Base-by-base conservation (phyloP, 345 rosid genomes). In the Erucastrum elatum region DNA sequence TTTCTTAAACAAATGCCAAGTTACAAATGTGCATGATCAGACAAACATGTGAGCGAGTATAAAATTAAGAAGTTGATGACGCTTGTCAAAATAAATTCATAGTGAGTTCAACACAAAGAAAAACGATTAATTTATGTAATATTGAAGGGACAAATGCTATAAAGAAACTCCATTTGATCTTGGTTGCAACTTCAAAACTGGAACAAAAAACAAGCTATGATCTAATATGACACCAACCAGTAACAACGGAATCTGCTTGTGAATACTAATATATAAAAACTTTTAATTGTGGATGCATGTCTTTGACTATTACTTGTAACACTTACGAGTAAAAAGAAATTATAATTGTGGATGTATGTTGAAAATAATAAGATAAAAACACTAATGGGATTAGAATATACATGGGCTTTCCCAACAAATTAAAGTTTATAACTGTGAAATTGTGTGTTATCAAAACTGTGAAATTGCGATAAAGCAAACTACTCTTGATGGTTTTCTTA, bases 391-490 rank as follows among this genome's bases (percentile, higher is more conserved):
- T n/a, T n/a, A n/a, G n/a, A n/a, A n/a, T n/a, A n/a, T n/a, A n/a
- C n/a, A n/a, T n/a, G n/a, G n/a, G n/a, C n/a, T n/a, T n/a, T n/a
- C n/a, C n/a, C n/a, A n/a, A n/a, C n/a, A n/a, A n/a, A n/a, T n/a
- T n/a, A n/a, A n/a, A n/a, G n/a, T n/a, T n/a, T n/a, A n/a, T n/a
- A n/a, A n/a, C n/a, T n/a, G n/a, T n/a, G n/a, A n/a, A n/a, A n/a
- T n/a, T n/a, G n/a, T n/a, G n/a, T n/a, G n/a, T n/a, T n/a, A n/a
- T n/a, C n/a, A n/a, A n/a, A n/a, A n/a, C n/a, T n/a, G n/a, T n/a
- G n/a, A n/a, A 16, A 81, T 80, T 83, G 87, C 80, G 74, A 82
- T 94, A 86, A 91, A 90, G 84, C 95, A 94, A 85, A 88, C 90
- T 71, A 94, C 97, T 77, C 97, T 94, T 79, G 92, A 92, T 86